Conservation (phyloP, 208 protist genomes). For the Jaenimonas drosophilae region DNA sequence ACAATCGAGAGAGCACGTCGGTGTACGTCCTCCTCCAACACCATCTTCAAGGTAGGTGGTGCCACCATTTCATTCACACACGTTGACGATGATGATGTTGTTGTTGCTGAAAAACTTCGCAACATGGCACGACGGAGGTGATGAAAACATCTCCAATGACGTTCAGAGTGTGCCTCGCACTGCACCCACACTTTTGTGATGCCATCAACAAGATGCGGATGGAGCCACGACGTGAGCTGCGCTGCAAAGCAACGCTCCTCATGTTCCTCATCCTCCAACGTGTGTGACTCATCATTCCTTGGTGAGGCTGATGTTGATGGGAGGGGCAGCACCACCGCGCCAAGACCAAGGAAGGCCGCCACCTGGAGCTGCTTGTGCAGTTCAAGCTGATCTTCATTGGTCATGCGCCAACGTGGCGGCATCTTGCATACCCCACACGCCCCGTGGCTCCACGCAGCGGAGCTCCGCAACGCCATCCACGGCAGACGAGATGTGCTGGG, state of each 20-base stretch:
- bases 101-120: too few relatives aligned
- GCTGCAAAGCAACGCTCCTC: background rate
- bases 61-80: too few relatives aligned
- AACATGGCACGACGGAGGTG: conserved; percentile 32
- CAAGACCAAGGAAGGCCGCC: conserved; percentile 55
- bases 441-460: background rate
- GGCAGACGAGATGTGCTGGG: too few relatives aligned
- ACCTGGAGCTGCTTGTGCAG: conserved; percentile 53
- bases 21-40: too few relatives aligned
- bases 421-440: background rate
- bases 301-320: conserved; percentile 12
- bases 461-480: background rate
- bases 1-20: too few relatives aligned
- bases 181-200: conserved; percentile 69
- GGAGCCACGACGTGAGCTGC: background rate
- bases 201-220: too few relatives aligned
- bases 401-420: too few relatives aligned
- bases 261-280: background rate
- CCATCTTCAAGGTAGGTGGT: too few relatives aligned
- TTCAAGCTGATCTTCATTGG: conserved; percentile 4
- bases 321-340: conserved; percentile 57
- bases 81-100: too few relatives aligned
- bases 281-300: background rate
- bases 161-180: too few relatives aligned
- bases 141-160: too few relatives aligned